Conservation (phyloP, 805 yeast species). For the Wickerhamomyces kurtzmanii region DNA sequence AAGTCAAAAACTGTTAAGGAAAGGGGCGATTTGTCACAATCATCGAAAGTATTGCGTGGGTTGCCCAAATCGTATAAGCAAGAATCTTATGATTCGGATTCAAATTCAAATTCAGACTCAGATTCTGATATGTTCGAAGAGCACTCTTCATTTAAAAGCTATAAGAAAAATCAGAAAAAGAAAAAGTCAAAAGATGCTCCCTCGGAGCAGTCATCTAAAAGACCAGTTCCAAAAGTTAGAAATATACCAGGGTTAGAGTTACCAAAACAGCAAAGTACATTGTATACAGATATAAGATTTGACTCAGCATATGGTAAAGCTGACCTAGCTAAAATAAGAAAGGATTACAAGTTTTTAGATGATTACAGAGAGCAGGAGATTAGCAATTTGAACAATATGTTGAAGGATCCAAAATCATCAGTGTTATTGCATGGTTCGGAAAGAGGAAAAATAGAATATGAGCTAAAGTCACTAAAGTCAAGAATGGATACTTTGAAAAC, state of each 20-base stretch:
- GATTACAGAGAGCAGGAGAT: constrained; percentile 77
- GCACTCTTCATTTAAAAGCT: too few species aligned
- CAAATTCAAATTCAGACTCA: constrained; percentile 12
- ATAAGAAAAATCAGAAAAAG: constrained; percentile 5
- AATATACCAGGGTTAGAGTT: constrained; percentile 60
- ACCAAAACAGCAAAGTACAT: constrained; percentile 25
- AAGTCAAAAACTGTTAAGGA: constrained; percentile 2
- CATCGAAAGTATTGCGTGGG: too few species aligned
- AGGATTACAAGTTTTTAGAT: constrained; percentile 78
- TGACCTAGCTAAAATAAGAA: constrained; percentile 54
- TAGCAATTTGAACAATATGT: constrained; percentile 39
- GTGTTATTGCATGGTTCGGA: constrained; percentile 32
- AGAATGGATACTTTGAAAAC: constrained; percentile 59
- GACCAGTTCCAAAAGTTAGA: constrained; percentile 59
- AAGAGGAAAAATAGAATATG: constrained; percentile 39
- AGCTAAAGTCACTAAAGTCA: constrained; percentile 56
- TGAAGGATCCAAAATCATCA: constrained; percentile 43
- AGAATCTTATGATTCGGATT: too few species aligned
- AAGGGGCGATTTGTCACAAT: too few species aligned
- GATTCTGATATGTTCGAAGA: constrained; percentile 9
- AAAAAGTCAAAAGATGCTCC: constrained; percentile 80
- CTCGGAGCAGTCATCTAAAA: constrained; percentile 63
- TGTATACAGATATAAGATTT: constrained; percentile 79
- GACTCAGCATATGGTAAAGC: constrained; percentile 86
- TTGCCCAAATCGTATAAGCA: too few species aligned